These are phyloP conservation scores for Herpotrichia juniperi DNA, from an alignment of 2,329 filamentous ascomycete genomes.

Conservation along the genomic window DNA sequence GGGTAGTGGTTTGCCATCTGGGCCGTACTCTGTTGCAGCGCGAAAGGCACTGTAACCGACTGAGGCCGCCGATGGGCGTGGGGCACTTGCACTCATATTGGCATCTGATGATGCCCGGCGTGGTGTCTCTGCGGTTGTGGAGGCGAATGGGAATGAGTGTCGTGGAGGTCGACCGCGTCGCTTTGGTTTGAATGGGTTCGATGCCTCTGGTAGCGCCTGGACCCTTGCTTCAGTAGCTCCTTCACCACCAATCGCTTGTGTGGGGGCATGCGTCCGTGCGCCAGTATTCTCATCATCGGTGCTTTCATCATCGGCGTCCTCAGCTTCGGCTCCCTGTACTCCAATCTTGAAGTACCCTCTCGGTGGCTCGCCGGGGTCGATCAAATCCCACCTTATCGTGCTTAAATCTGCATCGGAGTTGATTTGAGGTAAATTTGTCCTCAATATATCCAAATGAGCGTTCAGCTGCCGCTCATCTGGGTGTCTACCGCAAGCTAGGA, in stretches of 20 bases:
- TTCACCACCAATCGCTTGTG: conserved; percentile 27
- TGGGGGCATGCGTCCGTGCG: conserved; percentile 14
- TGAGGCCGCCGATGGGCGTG: conserved; percentile 21
- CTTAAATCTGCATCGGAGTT: conserved; percentile 58
- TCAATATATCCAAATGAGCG: conserved; percentile 60
- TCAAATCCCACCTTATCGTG: conserved; percentile 66
- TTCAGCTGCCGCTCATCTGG: conserved; percentile 66
- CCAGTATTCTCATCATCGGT: conserved; percentile 37
- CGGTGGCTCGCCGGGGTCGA: conserved; percentile 61
- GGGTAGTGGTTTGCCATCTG: conserved; percentile 44
- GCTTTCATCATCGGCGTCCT: conserved; percentile 44
- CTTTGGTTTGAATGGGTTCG: conserved; percentile 41
- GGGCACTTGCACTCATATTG: conserved; percentile 32
- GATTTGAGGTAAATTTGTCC: conserved; percentile 50
- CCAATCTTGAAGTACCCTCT: conserved; percentile 37
- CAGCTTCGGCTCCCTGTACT: conserved; percentile 26
- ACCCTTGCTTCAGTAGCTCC: conserved; percentile 26
- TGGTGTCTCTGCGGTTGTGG: conserved; percentile 22
- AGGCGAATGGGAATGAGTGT: conserved; percentile 30
- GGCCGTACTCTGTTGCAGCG: conserved; percentile 26
- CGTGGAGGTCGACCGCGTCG: conserved; percentile 45
- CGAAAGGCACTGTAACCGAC: conserved; percentile 54
- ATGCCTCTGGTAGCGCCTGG: conserved; percentile 34
- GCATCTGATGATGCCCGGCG: conserved; percentile 10
- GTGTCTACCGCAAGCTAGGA: conserved; percentile 67